A percentile compares a stretch with the other conserved stretches of the same genome.
These are phyloP conservation scores for Fusarium coicis DNA, from an alignment of 2,329 filamentous ascomycete species.

Conservation along the genomic window DNA sequence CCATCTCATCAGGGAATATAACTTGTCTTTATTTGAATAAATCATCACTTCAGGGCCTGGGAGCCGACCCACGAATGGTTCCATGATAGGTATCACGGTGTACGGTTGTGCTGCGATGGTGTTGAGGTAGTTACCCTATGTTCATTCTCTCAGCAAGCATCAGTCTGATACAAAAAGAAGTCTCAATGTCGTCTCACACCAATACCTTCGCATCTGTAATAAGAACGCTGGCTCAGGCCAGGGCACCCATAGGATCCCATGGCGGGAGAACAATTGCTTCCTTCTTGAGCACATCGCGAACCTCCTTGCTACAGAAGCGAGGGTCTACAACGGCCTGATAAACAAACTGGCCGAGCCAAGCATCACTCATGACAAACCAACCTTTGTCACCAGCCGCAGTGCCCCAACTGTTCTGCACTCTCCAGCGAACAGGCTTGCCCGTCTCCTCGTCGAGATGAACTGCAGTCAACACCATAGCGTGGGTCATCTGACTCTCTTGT, in stretches of 20 bases:
- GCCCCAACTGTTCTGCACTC: slow-evolving; percentile 90
- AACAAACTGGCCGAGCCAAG: slow-evolving; percentile 82
- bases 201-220: neutral
- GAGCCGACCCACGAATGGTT: neutral
- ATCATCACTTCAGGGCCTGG: slow-evolving; percentile 1
- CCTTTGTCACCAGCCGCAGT: slow-evolving; percentile 76
- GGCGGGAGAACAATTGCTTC: slow-evolving; percentile 77
- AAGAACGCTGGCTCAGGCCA: slow-evolving; percentile 61
- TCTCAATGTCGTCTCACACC: neutral
- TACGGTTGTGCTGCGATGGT: neutral
- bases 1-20: slow-evolving; percentile 15
- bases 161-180: neutral
- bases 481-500: slow-evolving; percentile 86
- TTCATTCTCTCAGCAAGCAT: neutral
- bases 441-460: slow-evolving; percentile 77
- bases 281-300: slow-evolving; percentile 76
- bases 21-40: slow-evolving; percentile 9
- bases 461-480: slow-evolving; percentile 90
- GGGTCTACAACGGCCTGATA: slow-evolving; percentile 89
- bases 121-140: neutral
- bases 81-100: neutral
- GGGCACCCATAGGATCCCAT: slow-evolving; percentile 83
- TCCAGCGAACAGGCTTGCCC: slow-evolving; percentile 78
- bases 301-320: slow-evolving; percentile 70
- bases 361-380: slow-evolving; percentile 90